phyloP scores from a whole-genome alignment of 2,329 filamentous ascomycete genomes.

The Alternaria triticina region DNA sequence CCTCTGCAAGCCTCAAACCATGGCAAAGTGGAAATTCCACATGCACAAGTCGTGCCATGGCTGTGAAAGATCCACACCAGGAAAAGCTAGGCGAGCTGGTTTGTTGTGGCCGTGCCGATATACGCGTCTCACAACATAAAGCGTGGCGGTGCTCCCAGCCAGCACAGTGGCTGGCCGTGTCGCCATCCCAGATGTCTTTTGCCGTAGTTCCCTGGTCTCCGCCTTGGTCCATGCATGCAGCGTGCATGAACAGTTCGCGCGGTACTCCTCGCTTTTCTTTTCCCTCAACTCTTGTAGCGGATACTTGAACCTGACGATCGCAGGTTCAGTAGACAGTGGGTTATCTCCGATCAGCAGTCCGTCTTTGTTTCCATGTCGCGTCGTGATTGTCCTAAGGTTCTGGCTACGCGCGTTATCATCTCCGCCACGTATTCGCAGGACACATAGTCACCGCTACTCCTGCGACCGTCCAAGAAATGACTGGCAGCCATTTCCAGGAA shows the following conservation, averaged over 20 bases:
- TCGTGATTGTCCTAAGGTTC: background rate
- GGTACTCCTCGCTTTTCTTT: background rate
- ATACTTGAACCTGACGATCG: background rate
- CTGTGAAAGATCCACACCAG: conserved; percentile 15
- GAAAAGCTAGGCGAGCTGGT: background rate
- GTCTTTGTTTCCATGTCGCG: background rate
- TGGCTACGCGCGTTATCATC: background rate
- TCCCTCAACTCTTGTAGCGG: background rate
- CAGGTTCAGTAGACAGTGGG: background rate
- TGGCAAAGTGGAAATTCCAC: conserved; percentile 12
- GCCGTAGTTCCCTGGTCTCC: background rate
- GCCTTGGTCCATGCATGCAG: background rate
- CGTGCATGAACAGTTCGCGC: background rate
- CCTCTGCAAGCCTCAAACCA: conserved; percentile 14
- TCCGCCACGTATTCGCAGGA: conserved; percentile 9
- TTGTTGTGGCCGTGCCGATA: conserved; percentile 7
- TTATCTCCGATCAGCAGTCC: background rate
- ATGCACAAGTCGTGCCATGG: conserved; percentile 3
- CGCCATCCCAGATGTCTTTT: background rate
- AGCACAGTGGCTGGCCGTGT: background rate
- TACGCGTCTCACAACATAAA: conserved; percentile 1
- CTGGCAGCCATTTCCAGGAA: background rate
- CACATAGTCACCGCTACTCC: conserved; percentile 6
- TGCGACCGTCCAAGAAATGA: background rate
- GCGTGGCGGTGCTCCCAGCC: background rate